Evolutionary conservation across 2,329 filamentous ascomycete species (phyloP).

Genomic region (Pseudonectria foliicola): DNA sequence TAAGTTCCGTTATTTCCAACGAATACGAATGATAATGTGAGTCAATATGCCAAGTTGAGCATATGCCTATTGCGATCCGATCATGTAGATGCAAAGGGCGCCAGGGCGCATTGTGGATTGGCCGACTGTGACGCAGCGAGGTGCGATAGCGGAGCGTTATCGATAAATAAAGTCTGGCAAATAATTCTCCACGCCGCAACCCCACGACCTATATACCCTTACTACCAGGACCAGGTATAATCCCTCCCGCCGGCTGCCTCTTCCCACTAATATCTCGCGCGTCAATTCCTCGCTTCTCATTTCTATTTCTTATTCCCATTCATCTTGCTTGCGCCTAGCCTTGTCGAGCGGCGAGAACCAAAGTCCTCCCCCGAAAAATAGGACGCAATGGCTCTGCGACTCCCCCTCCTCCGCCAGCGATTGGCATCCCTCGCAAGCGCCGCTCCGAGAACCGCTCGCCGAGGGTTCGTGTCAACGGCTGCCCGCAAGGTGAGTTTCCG

Average conservation of each 20-base stretch:
- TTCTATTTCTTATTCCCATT: too few species aligned
- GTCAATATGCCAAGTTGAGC: too few species aligned
- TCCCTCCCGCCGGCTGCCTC: neutral
- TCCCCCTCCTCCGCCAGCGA: conserved; percentile 33
- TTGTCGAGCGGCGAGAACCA: too few species aligned
- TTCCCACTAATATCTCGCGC: too few species aligned
- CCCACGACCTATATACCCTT: neutral
- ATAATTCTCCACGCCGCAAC: conserved; percentile 15
- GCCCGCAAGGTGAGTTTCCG: conserved; percentile 14
- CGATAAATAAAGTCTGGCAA: conserved; percentile 20
- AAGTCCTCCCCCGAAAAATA: neutral
- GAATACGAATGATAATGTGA: too few species aligned
- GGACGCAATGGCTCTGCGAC: conserved; percentile 33
- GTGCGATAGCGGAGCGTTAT: conserved; percentile 25
- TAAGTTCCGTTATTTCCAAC: too few species aligned
- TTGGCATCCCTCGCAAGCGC: conserved; percentile 23
- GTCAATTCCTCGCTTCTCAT: too few species aligned
- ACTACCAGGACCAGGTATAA: conserved; percentile 4
- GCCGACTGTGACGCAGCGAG: conserved; percentile 9
- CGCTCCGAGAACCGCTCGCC: conserved; percentile 22
- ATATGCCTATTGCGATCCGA: conserved; percentile 1
- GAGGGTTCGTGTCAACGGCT: conserved; percentile 28
- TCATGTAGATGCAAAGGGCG: neutral
- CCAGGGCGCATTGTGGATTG: neutral
- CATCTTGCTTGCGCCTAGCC: too few species aligned